These are phyloP conservation scores for Decorospora gaudefroyi DNA, from an alignment of 2,329 filamentous ascomycete genomes.

Conservation along the genomic window DNA sequence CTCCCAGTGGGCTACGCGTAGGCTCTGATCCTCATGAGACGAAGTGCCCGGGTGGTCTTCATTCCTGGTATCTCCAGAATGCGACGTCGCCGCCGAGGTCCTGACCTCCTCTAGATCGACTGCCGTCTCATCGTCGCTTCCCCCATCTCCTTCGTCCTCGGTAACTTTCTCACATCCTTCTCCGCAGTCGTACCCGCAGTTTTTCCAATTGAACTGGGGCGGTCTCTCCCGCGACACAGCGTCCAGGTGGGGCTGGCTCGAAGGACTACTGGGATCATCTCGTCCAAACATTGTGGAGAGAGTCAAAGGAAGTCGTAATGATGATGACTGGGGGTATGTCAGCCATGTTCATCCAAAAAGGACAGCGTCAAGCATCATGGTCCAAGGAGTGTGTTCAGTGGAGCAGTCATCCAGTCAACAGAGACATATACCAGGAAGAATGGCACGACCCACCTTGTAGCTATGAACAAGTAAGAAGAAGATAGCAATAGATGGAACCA, in stretches of 20 bases:
- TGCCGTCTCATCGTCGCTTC: constrained; percentile 7
- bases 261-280: neutral
- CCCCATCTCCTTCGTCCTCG: constrained; percentile 19
- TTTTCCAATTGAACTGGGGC: constrained; percentile 29
- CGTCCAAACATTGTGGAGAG: constrained; percentile 5
- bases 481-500: too few species aligned
- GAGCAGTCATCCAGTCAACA: too few species aligned
- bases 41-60: too few species aligned
- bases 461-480: too few species aligned
- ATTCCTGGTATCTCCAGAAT: neutral
- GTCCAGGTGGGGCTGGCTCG: neutral
- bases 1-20: too few species aligned
- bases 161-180: constrained; percentile 23
- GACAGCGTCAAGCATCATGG: too few species aligned
- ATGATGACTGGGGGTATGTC: neutral
- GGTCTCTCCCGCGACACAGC: constrained; percentile 8
- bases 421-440: too few species aligned
- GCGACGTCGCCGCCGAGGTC: neutral
- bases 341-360: neutral
- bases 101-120: constrained; percentile 4
- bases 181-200: constrained; percentile 33
- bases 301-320: neutral
- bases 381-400: too few species aligned
- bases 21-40: too few species aligned
- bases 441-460: too few species aligned